Percentiles rank a stretch among this genome's conserved stretches.
Conservation (phyloP, 2,329 filamentous ascomycete genomes). For the Talaromyces funiculosus region DNA sequence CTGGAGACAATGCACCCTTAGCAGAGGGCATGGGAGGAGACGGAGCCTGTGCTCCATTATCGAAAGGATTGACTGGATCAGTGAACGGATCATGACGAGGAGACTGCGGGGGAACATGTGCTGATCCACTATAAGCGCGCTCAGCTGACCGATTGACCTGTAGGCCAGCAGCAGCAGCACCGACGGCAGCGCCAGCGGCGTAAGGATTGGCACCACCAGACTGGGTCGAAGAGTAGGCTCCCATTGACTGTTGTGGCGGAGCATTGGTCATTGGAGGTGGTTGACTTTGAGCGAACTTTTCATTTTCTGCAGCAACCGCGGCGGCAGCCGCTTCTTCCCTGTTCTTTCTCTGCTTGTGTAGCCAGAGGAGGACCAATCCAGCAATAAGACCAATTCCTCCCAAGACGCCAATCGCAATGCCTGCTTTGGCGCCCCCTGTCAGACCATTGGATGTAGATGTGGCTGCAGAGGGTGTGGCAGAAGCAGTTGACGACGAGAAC, state of each 20-base stretch:
- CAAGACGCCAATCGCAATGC: constrained; percentile 77
- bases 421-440: constrained; percentile 59
- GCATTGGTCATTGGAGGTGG: constrained; percentile 27
- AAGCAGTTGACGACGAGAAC: constrained; percentile 21
- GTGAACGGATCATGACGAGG: constrained; percentile 42
- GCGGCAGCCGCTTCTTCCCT: constrained; percentile 11
- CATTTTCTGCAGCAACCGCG: constrained; percentile 55
- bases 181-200: constrained; percentile 19
- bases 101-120: constrained; percentile 35
- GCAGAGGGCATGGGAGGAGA: constrained; percentile 19
- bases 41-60: constrained; percentile 51
- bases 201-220: constrained; percentile 22
- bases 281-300: constrained; percentile 49
- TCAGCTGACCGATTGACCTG: constrained; percentile 23
- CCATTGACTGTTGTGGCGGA: constrained; percentile 20
- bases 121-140: constrained; percentile 18
- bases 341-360: constrained; percentile 56
- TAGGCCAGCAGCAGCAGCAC: constrained; percentile 16
- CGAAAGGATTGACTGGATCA: constrained; percentile 66
- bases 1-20: constrained; percentile 25
- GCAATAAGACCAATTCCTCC: constrained; percentile 61
- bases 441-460: constrained; percentile 32
- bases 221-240: constrained; percentile 28
- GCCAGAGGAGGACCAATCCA: constrained; percentile 64
- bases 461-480: constrained; percentile 14